Percentiles rank a stretch among this genome's conserved stretches.
Evolutionary conservation across 1,284 basidiomycete species (phyloP).

Genomic region (Termitomyces sp.): DNA sequence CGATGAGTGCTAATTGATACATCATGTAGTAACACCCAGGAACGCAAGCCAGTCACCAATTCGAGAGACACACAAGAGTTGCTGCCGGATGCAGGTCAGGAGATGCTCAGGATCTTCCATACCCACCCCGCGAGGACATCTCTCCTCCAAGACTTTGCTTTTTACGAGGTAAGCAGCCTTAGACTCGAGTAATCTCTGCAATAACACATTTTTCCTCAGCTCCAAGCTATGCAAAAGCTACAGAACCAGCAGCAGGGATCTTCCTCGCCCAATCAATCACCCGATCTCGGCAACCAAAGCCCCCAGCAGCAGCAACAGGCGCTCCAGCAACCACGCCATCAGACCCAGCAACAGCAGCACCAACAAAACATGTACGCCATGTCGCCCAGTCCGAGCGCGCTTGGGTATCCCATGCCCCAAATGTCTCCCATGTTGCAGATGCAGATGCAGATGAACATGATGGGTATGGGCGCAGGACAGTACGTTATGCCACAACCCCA

Average conservation of each 20-base stretch:
- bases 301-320: conserved; percentile 27
- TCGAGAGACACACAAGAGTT: conserved; percentile 91
- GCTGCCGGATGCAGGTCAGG: conserved; percentile 88
- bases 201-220: conserved; percentile 31
- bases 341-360: conserved; percentile 23
- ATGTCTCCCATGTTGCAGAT: conserved; percentile 69
- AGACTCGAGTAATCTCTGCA: not conserved
- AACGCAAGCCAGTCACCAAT: conserved; percentile 94
- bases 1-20: conserved; percentile 3
- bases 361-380: conserved; percentile 44
- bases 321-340: conserved; percentile 21
- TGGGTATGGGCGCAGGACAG: conserved; percentile 30
- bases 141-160: conserved; percentile 89
- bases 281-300: conserved; percentile 32
- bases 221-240: conserved; percentile 76
- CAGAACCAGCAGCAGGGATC: conserved; percentile 45
- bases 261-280: conserved; percentile 36
- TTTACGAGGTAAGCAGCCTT: conserved; percentile 69
- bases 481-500: conserved; percentile 55
- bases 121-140: conserved; percentile 88
- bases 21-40: conserved; percentile 79
- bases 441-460: conserved; percentile 37
- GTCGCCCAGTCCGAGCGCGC: conserved; percentile 44
- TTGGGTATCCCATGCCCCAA: conserved; percentile 51
- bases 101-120: conserved; percentile 92